Evolutionary conservation across 2,329 filamentous ascomycete genomes (phyloP), one percentile per base, ranked within the genome.

Genomic region (Mollisiaceae sp.): DNA sequence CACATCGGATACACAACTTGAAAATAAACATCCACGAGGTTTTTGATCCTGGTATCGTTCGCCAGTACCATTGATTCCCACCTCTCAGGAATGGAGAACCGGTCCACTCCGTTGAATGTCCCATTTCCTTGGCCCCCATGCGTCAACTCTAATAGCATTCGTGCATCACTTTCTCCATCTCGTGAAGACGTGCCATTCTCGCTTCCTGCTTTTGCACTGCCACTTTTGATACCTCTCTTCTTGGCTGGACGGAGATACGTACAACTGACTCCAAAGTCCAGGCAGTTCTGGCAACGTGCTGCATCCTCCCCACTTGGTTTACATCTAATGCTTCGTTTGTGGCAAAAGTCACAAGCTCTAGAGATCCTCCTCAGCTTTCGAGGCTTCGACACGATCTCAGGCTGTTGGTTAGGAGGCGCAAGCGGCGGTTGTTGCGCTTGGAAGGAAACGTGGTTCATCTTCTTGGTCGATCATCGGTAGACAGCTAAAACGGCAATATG

Each of bases 1-100:
- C 71, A 81, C 70, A 85, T 80, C 1, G 83, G 83, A 72, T 85
- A 85, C n/a, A 84, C 79, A 52, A 83, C 78, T 64, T 84, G 81
- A 72, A 83, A 82, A 75, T 84, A 85, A 18, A 85, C 76, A 18
- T 82, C 78, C 27, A 83, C 76, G n/a, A 83, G 74, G 70, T 79
- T 76, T 59, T 77, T 74, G 50, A 84, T 79, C 47, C 75, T 75
- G 35, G 69, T 71, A 59, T 78, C 74, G 69, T 75, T 77, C n/a
- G 77, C 32, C 8, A 70, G 32, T 32, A 62, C 63, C 60, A 70
- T 59, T 20, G 52, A 27, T 58, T 59, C 63, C 52, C 47, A 65
- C 41, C 62, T 50, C 43, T 60, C 54, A 22, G 41, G 52, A 14
- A 65, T 59, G 15, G 41, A 41, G 24, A 65, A 60, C 9, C 24